Conservation (phyloP, 371 early-diverging fungal species). For the Nematocida parisii region DNA sequence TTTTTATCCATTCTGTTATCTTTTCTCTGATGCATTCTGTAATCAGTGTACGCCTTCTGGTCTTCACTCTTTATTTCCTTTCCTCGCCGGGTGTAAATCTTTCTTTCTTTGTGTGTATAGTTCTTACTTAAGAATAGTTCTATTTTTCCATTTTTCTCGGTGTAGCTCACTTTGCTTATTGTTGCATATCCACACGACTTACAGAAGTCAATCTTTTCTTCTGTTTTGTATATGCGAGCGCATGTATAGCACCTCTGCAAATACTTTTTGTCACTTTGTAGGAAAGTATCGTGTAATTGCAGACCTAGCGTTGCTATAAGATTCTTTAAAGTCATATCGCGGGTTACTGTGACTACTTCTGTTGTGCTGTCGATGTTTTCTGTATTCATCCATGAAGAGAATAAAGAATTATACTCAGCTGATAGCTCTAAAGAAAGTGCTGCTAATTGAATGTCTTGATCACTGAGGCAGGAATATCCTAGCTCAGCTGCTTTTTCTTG, state of each 20-base stretch:
- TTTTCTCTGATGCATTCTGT: slow-evolving; percentile 20
- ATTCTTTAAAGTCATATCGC: slow-evolving; percentile 20
- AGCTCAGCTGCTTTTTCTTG: slow-evolving; percentile 39
- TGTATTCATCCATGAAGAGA: slow-evolving; percentile 30
- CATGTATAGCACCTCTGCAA: slow-evolving; percentile 56
- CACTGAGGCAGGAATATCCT: slow-evolving; percentile 52
- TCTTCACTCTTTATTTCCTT: slow-evolving; percentile 39
- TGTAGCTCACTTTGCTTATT: slow-evolving; percentile 32
- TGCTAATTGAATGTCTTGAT: slow-evolving; percentile 62
- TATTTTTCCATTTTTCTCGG: slow-evolving; percentile 31
- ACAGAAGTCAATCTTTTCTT: slow-evolving; percentile 50
- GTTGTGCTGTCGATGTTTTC: background rate
- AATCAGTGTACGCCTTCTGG: slow-evolving; percentile 56
- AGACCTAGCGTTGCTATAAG: slow-evolving; percentile 33
- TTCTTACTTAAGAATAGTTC: slow-evolving; percentile 36
- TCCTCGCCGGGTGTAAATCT: slow-evolving; percentile 14
- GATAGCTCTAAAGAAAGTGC: slow-evolving; percentile 65
- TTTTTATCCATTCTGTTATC: slow-evolving; percentile 17
- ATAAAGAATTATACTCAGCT: slow-evolving; percentile 40
- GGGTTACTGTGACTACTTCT: slow-evolving; percentile 31
- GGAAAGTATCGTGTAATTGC: slow-evolving; percentile 14
- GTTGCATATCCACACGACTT: slow-evolving; percentile 39
- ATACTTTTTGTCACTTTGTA: slow-evolving; percentile 23
- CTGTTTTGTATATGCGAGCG: slow-evolving; percentile 30
- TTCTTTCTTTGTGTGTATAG: slow-evolving; percentile 27